These are phyloP conservation scores for Saprolegnia diclina DNA, from an alignment of 352 stramenopile species.

Conservation along the genomic window DNA sequence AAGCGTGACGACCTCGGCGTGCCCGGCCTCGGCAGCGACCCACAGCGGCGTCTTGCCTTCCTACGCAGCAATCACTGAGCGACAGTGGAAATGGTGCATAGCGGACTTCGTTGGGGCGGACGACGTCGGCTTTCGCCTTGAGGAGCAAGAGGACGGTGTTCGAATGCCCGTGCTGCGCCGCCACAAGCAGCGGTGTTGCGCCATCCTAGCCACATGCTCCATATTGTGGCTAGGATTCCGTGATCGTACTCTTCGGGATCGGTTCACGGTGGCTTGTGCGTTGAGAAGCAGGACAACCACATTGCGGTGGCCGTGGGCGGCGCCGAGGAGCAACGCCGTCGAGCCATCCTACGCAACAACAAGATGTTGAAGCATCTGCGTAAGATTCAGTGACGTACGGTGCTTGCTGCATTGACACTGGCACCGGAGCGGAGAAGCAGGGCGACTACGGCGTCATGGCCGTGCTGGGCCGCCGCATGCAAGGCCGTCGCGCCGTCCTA, in stretches of 20 bases:
- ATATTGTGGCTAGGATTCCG: background rate
- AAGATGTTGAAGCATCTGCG: background rate
- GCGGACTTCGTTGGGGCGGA: background rate
- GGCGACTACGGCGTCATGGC: constrained; percentile 5
- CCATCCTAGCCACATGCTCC: background rate
- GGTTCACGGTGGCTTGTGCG: background rate
- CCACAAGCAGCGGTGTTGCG: background rate
- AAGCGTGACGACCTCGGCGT: background rate
- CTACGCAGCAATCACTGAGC: background rate
- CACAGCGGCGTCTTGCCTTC: background rate
- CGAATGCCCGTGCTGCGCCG: background rate
- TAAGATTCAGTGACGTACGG: background rate
- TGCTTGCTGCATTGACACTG: background rate
- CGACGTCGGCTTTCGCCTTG: background rate
- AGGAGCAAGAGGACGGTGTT: background rate
- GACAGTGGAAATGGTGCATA: background rate
- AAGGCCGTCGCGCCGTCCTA: constrained; percentile 23
- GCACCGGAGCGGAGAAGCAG: background rate
- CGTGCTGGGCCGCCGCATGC: constrained; percentile 18
- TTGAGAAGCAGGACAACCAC: background rate
- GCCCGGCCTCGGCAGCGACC: background rate
- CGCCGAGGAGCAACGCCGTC: background rate
- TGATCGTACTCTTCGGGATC: background rate
- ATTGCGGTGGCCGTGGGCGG: background rate
- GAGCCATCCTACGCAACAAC: background rate